Evolutionary conservation across 768 basidiomycete species (phyloP).

Genomic region (Tulasnella sp.): DNA sequence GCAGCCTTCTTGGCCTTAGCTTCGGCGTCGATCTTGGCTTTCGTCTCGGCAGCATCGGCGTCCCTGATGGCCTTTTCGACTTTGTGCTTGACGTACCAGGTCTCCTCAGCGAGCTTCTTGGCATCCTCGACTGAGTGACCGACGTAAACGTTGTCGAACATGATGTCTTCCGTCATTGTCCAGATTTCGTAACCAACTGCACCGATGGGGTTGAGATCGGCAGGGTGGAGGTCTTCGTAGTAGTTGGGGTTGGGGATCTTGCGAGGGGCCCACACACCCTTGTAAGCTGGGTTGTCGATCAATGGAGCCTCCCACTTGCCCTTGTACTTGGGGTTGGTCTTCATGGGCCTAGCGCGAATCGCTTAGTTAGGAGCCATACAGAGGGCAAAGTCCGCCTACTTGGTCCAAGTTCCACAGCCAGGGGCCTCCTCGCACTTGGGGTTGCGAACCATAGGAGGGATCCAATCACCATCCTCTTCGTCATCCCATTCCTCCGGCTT

Average conservation of each 20-base stretch:
- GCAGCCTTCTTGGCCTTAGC: conserved; percentile 35
- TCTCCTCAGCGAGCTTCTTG: conserved; percentile 73
- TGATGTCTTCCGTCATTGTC: conserved; percentile 97
- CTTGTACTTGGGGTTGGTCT: conserved; percentile 92
- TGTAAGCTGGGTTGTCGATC: conserved; percentile 97
- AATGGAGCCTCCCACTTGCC: conserved; percentile 95
- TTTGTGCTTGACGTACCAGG: conserved; percentile 86
- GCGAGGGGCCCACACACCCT: conserved; percentile 87
- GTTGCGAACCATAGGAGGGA: conserved; percentile 84
- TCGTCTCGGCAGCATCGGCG: conserved; percentile 41
- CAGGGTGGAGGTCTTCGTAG: conserved; percentile 83
- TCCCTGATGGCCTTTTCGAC: conserved; percentile 59
- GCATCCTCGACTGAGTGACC: conserved; percentile 88
- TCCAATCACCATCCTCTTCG: conserved; percentile 99
- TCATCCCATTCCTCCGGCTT: conserved; percentile 99
- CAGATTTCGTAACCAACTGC: conserved; percentile 98
- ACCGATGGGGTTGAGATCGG: conserved; percentile 85
- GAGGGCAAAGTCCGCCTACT: conserved; percentile 43
- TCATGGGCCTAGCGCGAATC: conserved; percentile 56
- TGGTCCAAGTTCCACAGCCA: conserved; percentile 94
- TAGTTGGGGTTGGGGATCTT: conserved; percentile 87
- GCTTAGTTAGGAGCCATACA: not conserved
- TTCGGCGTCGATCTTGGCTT: conserved; percentile 45
- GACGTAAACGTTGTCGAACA: conserved; percentile 91
- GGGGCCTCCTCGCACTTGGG: conserved; percentile 84